Evolutionary conservation across 257 asterid genomes (phyloP), one percentile per base, ranked within the genome.

Genomic region (Plantago elongata): DNA sequence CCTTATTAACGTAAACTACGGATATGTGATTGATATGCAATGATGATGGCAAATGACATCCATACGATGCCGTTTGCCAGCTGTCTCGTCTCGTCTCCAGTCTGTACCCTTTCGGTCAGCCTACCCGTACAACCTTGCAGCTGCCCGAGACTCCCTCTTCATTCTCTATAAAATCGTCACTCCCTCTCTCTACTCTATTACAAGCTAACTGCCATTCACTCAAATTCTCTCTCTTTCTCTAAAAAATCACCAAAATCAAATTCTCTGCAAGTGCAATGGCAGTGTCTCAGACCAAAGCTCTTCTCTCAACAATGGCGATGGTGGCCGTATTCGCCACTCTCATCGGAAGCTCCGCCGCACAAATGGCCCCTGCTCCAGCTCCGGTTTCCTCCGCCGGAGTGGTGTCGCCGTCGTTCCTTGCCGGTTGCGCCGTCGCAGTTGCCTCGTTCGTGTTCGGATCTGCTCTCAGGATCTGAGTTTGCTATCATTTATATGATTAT

Each of bases 21-120:
- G 29, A 38, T 51, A 27, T 14, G 13, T 14, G 13, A 63, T 50
- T 34, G 40, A 34, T 7, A 5, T 1, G 40, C 40, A 34, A 34
- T 34, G 40, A 34, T 34, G 38, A 63, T 52, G 54, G 29, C 45
- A 30, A 30, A 56, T 17, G 5, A 40, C 48, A 38, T 5, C 45
- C 52, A 44, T 61, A 68, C 71, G 78, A 47, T 45, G 76, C 52
- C 82, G 81, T 65, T 72, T 63, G 42, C 9, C 76, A 75, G 77
- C 72, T 73, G 81, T 70, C 69, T 49, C 45, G 10, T 49, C 52
- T n/a, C n/a, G n/a, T 30, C 52, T 45, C 82, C 83, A 83, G 83
- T 67, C 80, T 80, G 86, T 79, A 58, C 54, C 56, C 3, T 5
- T 63, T 52, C 74, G 85, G 85, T 79, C 78, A 82, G 68, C 77